phyloP scores from a whole-genome alignment of 2,329 filamentous ascomycete species.

The Hypoxylon sp. region DNA sequence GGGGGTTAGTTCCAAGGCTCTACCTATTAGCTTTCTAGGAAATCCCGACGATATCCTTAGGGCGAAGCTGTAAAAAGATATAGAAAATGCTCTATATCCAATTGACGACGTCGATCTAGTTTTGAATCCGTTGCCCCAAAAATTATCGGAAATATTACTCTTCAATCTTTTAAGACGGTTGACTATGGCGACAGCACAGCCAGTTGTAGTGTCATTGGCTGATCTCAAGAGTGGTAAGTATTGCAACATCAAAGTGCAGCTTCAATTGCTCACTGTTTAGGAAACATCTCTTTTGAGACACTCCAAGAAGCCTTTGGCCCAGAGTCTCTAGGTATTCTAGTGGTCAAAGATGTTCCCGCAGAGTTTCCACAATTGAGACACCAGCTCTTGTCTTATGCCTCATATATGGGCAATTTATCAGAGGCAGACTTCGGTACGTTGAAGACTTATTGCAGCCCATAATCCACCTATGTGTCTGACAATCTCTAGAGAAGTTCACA shows the following conservation, averaged over 20 bases:
- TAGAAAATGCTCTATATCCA: slow-evolving; percentile 3
- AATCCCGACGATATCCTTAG: slow-evolving; percentile 53
- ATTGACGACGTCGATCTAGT: not conserved
- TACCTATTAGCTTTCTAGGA: slow-evolving; percentile 5
- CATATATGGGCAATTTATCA: slow-evolving; percentile 87
- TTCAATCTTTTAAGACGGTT: not conserved
- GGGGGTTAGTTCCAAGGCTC: not conserved
- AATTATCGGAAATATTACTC: not conserved
- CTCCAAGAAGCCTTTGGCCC: slow-evolving; percentile 89
- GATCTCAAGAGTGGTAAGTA: slow-evolving; percentile 71
- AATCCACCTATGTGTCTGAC: slow-evolving; percentile 21
- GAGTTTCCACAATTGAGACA: slow-evolving; percentile 80
- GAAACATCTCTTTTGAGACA: slow-evolving; percentile 75
- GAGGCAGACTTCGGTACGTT: slow-evolving; percentile 76
- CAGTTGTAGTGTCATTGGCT: slow-evolving; percentile 73
- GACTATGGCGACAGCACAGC: slow-evolving; percentile 66
- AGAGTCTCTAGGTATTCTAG: slow-evolving; percentile 88
- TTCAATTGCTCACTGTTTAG: slow-evolving; percentile 57
- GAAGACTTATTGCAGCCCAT: not conserved
- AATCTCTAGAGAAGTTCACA: slow-evolving; percentile 64
- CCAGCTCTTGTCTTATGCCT: slow-evolving; percentile 85
- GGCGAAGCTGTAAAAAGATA: slow-evolving; percentile 32
- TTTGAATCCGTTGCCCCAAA: not conserved
- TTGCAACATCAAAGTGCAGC: not conserved
- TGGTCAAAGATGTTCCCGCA: slow-evolving; percentile 87